phyloP scores from a whole-genome alignment of 2,329 filamentous ascomycete genomes.

The Drechslerella coelobrocha region DNA sequence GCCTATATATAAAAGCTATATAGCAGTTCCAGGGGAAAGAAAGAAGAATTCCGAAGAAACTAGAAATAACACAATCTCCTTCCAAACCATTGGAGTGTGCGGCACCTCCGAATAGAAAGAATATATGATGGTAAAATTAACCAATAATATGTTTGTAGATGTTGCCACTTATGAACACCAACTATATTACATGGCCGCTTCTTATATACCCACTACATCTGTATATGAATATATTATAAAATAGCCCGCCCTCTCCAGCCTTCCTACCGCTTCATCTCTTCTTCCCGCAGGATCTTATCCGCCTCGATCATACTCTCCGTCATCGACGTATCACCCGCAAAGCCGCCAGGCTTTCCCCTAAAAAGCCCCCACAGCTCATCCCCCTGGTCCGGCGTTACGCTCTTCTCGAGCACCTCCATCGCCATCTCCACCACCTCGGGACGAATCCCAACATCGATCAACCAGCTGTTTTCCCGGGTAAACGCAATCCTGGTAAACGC shows the following conservation, averaged over 20 bases:
- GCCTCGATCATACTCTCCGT: conserved; percentile 49
- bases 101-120: too few relatives aligned
- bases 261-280: conserved; percentile 28
- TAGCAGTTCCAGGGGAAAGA: too few relatives aligned
- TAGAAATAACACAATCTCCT: too few relatives aligned
- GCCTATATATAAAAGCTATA: too few relatives aligned
- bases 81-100: too few relatives aligned
- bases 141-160: too few relatives aligned
- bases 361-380: conserved; percentile 50
- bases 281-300: conserved; percentile 36
- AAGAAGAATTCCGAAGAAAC: too few relatives aligned
- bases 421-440: conserved; percentile 40
- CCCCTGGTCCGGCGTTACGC: conserved; percentile 43
- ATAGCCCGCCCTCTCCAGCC: neutral
- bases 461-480: conserved; percentile 20
- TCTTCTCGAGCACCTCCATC: conserved; percentile 44
- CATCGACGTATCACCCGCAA: conserved; percentile 32
- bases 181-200: too few relatives aligned
- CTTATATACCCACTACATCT: neutral
- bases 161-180: too few relatives aligned
- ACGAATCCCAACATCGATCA: conserved; percentile 17
- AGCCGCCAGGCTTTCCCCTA: conserved; percentile 20
- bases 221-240: neutral
- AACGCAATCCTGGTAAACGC: conserved; percentile 44
- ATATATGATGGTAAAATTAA: too few relatives aligned